Evolutionary conservation across 2,329 filamentous ascomycete genomes (phyloP), one percentile per base, ranked within the genome.

Genomic region (Herpotrichia juniperi): DNA sequence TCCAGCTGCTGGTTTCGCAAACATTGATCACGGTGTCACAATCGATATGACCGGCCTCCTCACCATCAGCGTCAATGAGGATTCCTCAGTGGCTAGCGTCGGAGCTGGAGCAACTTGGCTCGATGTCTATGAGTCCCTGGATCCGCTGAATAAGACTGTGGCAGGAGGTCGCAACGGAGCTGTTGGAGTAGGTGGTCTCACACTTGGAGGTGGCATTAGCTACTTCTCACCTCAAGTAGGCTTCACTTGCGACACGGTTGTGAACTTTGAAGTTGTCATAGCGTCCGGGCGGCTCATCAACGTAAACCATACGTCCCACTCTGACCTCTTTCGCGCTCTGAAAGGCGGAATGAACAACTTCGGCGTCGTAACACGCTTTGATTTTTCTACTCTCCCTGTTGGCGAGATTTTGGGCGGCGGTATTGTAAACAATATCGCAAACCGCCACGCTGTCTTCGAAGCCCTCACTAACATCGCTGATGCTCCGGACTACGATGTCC

Each of bases 251-350:
- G 63, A 53, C 59, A 63, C 35, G 47, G 58, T 54, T 21, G 22
- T 28, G 25, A 70, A 69, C 28, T 67, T 58, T 49, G 59, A 71
- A 17, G 51, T 72, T 14, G 62, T 67, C 2, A 58, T 68, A 17
- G 62, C 63, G 3, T 48, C 54, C 46, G 68, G 64, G 4, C 42
- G 48, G 2, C 56, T 69, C 39, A 50, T 67, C 37, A 57, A 67
- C 24, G 68, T 62, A 28, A 62, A 62, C 34, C 22, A 32, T 3
- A 40, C 39, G 2, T 35, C 42, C 16, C 58, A 66, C 40, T 35
- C 54, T 2, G 61, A 66, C 32, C 55, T 66, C 10, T 57, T 49
- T n/a, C 17, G 22, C 4, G 61, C 61, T 7, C 52, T 67, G 2
- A 54, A 57, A 40, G 61, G 64, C 21, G 64, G 64, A 3, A 22